phyloP scores from a whole-genome alignment of 2,329 filamentous ascomycete genomes.

The Cordyceps sp. region DNA sequence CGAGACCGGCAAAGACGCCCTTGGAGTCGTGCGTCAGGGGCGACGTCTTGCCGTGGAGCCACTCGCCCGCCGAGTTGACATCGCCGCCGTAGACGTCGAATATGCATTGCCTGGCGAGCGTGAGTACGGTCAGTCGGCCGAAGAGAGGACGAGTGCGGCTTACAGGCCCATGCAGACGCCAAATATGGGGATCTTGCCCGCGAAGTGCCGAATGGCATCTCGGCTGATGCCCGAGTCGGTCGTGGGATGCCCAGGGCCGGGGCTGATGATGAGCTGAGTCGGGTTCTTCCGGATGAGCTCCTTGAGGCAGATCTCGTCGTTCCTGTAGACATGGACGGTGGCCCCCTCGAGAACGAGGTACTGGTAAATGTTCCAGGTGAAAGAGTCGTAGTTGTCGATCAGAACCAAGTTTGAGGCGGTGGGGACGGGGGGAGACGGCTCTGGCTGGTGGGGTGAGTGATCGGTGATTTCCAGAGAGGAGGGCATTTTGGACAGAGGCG shows the following conservation, averaged over 20 bases:
- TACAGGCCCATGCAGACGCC: constrained; percentile 98
- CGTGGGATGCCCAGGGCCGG: constrained; percentile 81
- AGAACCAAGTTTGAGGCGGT: constrained; percentile 83
- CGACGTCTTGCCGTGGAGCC: constrained; percentile 93
- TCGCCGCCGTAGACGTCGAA: constrained; percentile 84
- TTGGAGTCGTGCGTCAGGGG: constrained; percentile 75
- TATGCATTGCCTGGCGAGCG: constrained; percentile 61
- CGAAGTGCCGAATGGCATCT: constrained; percentile 78
- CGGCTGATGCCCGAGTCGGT: constrained; percentile 89
- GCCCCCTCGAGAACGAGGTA: constrained; percentile 95
- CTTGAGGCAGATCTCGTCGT: constrained; percentile 78
- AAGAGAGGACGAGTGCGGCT: constrained; percentile 17
- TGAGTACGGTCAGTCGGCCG: not conserved
- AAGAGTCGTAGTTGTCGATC: constrained; percentile 99
- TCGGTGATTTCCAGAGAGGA: constrained; percentile 39
- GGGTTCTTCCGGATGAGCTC: constrained; percentile 71
- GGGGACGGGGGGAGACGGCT: constrained; percentile 52
- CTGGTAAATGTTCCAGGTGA: constrained; percentile 99
- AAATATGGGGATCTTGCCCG: constrained; percentile 84
- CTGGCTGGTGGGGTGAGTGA: constrained; percentile 74
- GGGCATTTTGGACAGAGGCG: constrained; percentile 22
- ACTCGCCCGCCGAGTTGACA: constrained; percentile 86
- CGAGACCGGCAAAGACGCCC: constrained; percentile 75
- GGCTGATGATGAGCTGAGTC: constrained; percentile 87
- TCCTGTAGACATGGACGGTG: constrained; percentile 74